Evolutionary conservation across 192 early-diverging fungal genomes (phyloP).

Genomic region (Thamnidium elegans): DNA sequence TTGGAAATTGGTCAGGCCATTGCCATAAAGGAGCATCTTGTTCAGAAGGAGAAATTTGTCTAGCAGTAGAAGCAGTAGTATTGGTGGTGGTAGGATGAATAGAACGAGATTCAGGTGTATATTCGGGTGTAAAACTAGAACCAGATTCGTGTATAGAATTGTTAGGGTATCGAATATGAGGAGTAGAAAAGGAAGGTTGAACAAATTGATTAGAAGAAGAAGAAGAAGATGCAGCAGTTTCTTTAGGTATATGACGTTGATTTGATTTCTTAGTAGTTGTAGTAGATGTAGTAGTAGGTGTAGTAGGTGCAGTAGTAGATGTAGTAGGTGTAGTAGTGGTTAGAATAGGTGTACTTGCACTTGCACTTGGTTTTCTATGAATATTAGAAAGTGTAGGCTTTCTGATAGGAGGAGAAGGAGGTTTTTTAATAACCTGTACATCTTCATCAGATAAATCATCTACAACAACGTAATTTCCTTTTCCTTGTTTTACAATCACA

Average conservation of each 20-base stretch:
- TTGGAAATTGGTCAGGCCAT: constrained; percentile 8
- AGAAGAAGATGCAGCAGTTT: not conserved
- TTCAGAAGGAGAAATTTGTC: not conserved
- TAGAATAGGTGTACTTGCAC: not conserved
- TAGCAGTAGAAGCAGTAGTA: not conserved
- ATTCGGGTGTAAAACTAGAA: no score
- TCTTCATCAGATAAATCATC: not conserved
- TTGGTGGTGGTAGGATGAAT: not conserved
- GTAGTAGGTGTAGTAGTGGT: no score
- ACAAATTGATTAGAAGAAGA: not conserved
- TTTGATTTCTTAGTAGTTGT: not conserved
- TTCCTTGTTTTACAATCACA: constrained; percentile 21
- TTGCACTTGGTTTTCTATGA: not conserved
- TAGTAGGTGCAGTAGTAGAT: not conserved
- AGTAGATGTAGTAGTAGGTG: not conserved
- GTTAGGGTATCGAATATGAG: not conserved
- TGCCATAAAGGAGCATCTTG: not conserved
- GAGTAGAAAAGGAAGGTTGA: constrained; percentile 9
- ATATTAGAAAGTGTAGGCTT: constrained; percentile 8
- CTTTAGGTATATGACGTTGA: not conserved
- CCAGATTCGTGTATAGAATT: not conserved
- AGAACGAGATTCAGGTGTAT: not conserved
- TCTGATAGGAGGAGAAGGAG: constrained; percentile 6
- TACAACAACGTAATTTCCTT: constrained; percentile 15
- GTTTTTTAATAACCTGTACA: not conserved